A percentile compares a stretch with the other conserved stretches of the same genome.
Conservation (phyloP, 192 early-diverging fungal species). For the Backusella liffmaniae region DNA sequence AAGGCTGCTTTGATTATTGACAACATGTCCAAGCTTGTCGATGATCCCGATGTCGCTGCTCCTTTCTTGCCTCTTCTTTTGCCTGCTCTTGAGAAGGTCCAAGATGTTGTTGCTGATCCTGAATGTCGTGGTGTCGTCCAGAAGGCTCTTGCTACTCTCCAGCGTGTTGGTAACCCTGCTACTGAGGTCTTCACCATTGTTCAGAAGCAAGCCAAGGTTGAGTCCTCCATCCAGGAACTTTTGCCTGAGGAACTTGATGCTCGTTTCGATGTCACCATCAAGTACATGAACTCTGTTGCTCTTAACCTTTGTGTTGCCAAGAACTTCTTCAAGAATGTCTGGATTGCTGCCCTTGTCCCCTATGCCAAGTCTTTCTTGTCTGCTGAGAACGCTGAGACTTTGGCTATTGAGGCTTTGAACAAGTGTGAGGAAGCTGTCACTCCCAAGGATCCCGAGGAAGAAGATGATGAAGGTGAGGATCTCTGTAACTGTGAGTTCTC, state of each 20-base stretch:
- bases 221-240: constrained; percentile 50
- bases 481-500: constrained; percentile 80
- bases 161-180: constrained; percentile 60
- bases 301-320: constrained; percentile 59
- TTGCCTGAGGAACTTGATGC: constrained; percentile 51
- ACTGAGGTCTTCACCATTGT: constrained; percentile 54
- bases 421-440: constrained; percentile 47
- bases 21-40: constrained; percentile 90
- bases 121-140: constrained; percentile 73
- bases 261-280: constrained; percentile 43
- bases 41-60: constrained; percentile 75
- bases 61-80: constrained; percentile 79
- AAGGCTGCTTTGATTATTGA: constrained; percentile 80
- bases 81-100: constrained; percentile 74
- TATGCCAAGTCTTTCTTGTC: constrained; percentile 57
- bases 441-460: constrained; percentile 36
- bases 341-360: constrained; percentile 60
- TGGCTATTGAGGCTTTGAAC: constrained; percentile 47
- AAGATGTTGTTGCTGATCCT: constrained; percentile 75
- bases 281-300: constrained; percentile 60
- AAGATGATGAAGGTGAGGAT: constrained; percentile 56
- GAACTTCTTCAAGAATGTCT: constrained; percentile 65
- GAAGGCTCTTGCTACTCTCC: constrained; percentile 66
- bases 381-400: constrained; percentile 45
- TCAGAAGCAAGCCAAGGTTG: constrained; percentile 46